A percentile compares a stretch with the other conserved stretches of the same genome.
Evolutionary conservation across 805 yeast species (phyloP).

Genomic region (Candida pseudoglaebosa): DNA sequence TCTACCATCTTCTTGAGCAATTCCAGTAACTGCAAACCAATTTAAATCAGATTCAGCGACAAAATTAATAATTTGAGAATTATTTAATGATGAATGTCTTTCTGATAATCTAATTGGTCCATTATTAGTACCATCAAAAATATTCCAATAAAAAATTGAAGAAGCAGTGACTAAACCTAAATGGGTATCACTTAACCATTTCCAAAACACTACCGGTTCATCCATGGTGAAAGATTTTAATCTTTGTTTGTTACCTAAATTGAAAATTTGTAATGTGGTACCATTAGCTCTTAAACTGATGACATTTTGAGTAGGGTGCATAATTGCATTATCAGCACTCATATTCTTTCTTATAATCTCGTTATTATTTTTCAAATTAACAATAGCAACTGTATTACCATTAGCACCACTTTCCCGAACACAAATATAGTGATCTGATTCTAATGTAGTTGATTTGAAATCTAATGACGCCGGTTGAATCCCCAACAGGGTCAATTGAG

Average conservation of each 20-base stretch:
- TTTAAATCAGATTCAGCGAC: slow-evolving; percentile 73
- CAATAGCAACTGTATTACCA: slow-evolving; percentile 90
- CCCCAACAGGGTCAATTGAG: slow-evolving; percentile 82
- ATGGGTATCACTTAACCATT: slow-evolving; percentile 72
- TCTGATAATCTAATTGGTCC: slow-evolving; percentile 82
- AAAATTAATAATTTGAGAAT: slow-evolving; percentile 87
- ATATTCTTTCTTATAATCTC: slow-evolving; percentile 83
- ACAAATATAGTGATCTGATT: slow-evolving; percentile 87
- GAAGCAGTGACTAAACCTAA: slow-evolving; percentile 84
- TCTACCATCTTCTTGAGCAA: slow-evolving; percentile 88
- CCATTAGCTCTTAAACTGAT: slow-evolving; percentile 95
- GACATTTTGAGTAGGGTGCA: slow-evolving; percentile 88
- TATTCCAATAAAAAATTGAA: slow-evolving; percentile 74
- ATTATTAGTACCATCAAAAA: slow-evolving; percentile 70
- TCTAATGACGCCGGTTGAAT: slow-evolving; percentile 82
- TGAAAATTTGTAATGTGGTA: slow-evolving; percentile 91
- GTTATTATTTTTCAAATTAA: slow-evolving; percentile 77
- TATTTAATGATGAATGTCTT: slow-evolving; percentile 74
- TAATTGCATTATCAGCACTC: slow-evolving; percentile 96
- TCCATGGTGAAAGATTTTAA: slow-evolving; percentile 80
- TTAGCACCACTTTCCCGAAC: slow-evolving; percentile 58
- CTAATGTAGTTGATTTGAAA: slow-evolving; percentile 90
- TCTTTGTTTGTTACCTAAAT: slow-evolving; percentile 81
- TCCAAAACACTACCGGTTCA: slow-evolving; percentile 93
- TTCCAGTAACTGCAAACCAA: slow-evolving; percentile 96